phyloP scores from a whole-genome alignment of 1,139 yeast species.

The Yamadazyma membranifaciens region DNA sequence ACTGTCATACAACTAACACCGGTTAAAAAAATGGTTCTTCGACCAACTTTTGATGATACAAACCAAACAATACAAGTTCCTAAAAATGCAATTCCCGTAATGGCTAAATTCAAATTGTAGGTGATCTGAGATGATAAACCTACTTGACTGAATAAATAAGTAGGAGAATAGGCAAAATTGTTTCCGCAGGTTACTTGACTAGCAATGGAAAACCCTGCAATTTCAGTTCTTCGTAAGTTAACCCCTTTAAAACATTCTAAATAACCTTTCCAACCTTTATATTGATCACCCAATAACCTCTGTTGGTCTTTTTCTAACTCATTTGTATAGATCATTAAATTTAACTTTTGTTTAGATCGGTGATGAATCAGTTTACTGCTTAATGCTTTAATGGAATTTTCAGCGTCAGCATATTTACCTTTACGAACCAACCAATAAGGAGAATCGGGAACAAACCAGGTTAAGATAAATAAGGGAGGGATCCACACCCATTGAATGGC shows the following conservation, averaged over 20 bases:
- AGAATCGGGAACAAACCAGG: slow-evolving; percentile 52
- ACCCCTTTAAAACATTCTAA: slow-evolving; percentile 3
- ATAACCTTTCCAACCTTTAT: slow-evolving; percentile 19
- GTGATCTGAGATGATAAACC: slow-evolving; percentile 25
- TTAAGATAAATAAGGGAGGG: slow-evolving; percentile 25
- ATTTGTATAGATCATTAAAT: slow-evolving; percentile 12
- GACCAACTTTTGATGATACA: slow-evolving; percentile 17
- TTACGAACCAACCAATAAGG: slow-evolving; percentile 52
- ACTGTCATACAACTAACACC: slow-evolving; percentile 25
- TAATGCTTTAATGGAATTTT: slow-evolving; percentile 9
- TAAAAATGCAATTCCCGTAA: slow-evolving; percentile 20
- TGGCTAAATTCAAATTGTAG: slow-evolving; percentile 27
- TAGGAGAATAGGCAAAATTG: slow-evolving; percentile 20
- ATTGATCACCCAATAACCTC: slow-evolving; percentile 3
- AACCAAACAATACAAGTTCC: slow-evolving; percentile 22
- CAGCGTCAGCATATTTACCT: slow-evolving; percentile 35
- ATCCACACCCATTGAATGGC: slow-evolving; percentile 39
- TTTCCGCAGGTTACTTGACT: slow-evolving; percentile 12
- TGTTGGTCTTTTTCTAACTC: slow-evolving; percentile 10
- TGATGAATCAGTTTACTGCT: slow-evolving; percentile 7
- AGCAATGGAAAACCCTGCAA: slow-evolving; percentile 6
- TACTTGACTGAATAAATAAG: slow-evolving; percentile 34
- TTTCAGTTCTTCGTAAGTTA: slow-evolving; percentile 4
- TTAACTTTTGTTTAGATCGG: slow-evolving; percentile 9
- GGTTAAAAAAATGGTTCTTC: slow-evolving; percentile 19